Base-by-base conservation (phyloP, 768 basidiomycete genomes). In the Suillus ampliporus region DNA sequence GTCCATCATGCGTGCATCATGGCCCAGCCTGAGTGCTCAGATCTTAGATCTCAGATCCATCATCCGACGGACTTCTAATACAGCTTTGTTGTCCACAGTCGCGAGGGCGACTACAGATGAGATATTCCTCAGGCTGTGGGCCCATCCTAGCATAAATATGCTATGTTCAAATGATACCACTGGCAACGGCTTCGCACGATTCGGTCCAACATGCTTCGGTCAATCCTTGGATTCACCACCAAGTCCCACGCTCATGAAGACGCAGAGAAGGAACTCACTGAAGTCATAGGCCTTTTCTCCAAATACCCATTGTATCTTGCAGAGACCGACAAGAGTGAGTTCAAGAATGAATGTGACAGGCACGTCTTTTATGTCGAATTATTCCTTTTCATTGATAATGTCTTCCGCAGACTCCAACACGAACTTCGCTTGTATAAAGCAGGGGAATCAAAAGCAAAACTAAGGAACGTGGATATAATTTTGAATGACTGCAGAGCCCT, bases 71-170 rank as follows among this genome's bases (percentile, higher is more conserved):
- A 31, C 31, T 31, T 31, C 31, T 31, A 3, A 6, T 31, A 31
- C 31, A 31, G 31, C 31, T 31, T 31, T 31, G 31, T 31, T 31
- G 31, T 31, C 31, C 31, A 31, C 31, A 31, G 31, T 31, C 31
- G 6, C 31, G 31, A 31, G 6, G 31, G 31, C 31, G 6, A 31
- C n/a, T n/a, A n/a, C 31, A 31, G 19, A 44, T n/a, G 17, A 41
- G 6, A 38, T 26, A 26, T 9, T 19, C 26, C 5, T n/a, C n/a
- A n/a, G n/a, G n/a, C n/a, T 40, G 10, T 40, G 23, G 23, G 9
- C 17, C 17, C 23, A n/a, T 47, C 65, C 61, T 4, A 11, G 23
- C 11, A 56, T 56, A 56, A 56, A 40, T 56, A 56, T 28, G 37
- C 15, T 19, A 56, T 56, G 54, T 17, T 26, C 17, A 38, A 26